Percentiles rank a stretch among this genome's conserved stretches.
Conservation (phyloP, 768 basidiomycete species). For the Boletus subcaerulescens region DNA sequence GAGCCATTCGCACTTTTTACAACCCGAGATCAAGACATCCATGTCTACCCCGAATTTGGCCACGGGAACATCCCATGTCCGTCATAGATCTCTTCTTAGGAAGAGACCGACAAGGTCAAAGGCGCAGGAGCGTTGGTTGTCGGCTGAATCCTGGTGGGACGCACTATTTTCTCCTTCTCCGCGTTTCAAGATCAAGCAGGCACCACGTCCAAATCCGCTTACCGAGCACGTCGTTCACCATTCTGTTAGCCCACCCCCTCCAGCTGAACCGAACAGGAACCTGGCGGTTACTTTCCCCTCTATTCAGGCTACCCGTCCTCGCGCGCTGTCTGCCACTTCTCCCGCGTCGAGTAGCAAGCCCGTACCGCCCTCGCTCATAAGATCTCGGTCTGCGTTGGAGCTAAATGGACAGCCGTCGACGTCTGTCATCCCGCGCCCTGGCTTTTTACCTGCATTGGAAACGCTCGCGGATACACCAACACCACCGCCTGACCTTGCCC, state of each 20-base stretch:
- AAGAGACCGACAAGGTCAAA: conserved; percentile 31
- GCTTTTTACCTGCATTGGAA: conserved; percentile 21
- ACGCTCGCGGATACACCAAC: conserved; percentile 13
- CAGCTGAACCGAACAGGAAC: conserved; percentile 1
- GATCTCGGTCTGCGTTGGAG: conserved; percentile 26
- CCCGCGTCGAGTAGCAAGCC: neutral
- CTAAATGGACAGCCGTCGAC: conserved; percentile 8
- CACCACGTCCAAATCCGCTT: conserved; percentile 12
- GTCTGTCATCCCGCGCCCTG: neutral
- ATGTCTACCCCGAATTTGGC: conserved; percentile 67
- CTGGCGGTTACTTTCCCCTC: conserved; percentile 9
- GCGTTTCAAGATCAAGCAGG: conserved; percentile 53
- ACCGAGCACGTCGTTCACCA: conserved; percentile 41
- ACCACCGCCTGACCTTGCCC: neutral
- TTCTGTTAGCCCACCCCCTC: conserved; percentile 47
- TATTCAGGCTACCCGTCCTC: conserved; percentile 18
- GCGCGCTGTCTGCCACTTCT: conserved; percentile 13
- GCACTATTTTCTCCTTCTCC: conserved; percentile 76
- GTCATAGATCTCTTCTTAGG: conserved; percentile 13
- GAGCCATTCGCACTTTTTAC: neutral
- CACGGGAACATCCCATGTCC: conserved; percentile 6
- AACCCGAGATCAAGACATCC: conserved; percentile 45
- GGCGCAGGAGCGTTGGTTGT: conserved; percentile 62
- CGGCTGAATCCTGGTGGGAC: conserved; percentile 80
- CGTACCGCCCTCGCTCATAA: neutral